Percentiles rank a stretch among this genome's conserved stretches.
These are phyloP conservation scores for Phlebiopsis flavidoalba DNA, from an alignment of 768 basidiomycete genomes.

Conservation along the genomic window DNA sequence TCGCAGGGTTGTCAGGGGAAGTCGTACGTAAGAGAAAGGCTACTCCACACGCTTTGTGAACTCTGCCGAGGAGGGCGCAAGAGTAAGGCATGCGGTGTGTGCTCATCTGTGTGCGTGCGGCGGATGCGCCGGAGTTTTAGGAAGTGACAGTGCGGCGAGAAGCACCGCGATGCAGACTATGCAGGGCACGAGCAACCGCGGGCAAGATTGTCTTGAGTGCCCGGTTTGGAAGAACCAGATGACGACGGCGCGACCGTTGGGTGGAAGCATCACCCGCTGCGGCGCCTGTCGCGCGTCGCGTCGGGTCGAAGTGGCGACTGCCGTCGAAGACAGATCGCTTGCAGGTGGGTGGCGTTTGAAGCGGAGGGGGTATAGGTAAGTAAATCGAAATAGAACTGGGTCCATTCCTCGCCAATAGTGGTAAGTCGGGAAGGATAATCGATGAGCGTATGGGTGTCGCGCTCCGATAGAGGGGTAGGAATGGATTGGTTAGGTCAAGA, in stretches of 20 bases:
- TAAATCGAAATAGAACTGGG: neutral
- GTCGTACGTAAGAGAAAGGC: no score
- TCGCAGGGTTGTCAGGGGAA: no score
- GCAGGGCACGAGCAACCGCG: neutral
- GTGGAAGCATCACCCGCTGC: neutral
- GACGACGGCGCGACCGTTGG: neutral
- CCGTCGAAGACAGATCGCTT: neutral
- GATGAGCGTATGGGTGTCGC: neutral
- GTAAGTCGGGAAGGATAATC: neutral
- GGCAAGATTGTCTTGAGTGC: neutral
- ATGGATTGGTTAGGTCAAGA: constrained; percentile 3
- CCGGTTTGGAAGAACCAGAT: neutral
- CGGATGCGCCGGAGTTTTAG: neutral
- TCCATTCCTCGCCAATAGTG: neutral
- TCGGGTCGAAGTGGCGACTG: no score
- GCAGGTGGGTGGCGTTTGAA: neutral
- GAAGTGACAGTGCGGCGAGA: neutral
- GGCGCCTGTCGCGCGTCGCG: no score
- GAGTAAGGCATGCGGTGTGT: neutral
- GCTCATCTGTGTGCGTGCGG: neutral
- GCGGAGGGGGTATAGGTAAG: neutral
- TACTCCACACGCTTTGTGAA: no score
- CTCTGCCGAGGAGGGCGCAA: neutral
- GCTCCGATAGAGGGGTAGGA: neutral
- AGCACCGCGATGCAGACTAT: neutral